Percentiles rank a stretch among this genome's conserved stretches.
These are phyloP conservation scores for Aureococcus anophagefferens DNA, from an alignment of 108 stramenopile species.

Conservation along the genomic window DNA sequence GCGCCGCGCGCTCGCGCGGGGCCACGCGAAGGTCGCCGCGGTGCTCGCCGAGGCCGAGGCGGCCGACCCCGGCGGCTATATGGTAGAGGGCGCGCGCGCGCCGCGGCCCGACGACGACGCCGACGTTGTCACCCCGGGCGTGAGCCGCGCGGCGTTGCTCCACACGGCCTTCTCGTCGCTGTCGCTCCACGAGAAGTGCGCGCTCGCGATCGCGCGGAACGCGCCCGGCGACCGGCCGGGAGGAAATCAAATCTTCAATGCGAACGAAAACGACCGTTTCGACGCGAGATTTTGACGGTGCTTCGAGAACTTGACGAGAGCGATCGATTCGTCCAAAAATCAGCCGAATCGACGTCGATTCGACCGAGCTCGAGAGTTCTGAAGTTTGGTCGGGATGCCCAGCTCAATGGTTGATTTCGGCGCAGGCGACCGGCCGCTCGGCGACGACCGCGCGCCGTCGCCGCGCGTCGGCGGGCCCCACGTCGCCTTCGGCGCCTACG, in stretches of 20 bases:
- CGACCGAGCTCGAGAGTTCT: no score
- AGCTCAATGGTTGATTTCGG: no score
- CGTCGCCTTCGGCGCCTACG: neutral
- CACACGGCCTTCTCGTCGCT: conserved; percentile 23
- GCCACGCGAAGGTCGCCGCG: conserved; percentile 11
- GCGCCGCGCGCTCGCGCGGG: neutral
- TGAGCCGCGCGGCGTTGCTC: conserved; percentile 5
- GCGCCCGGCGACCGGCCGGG: neutral
- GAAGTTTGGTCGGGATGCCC: no score
- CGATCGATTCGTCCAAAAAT: no score
- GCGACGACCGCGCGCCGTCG: no score
- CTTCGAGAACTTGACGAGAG: no score
- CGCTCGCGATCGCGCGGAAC: conserved; percentile 16
- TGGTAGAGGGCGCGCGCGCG: neutral
- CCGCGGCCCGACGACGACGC: neutral
- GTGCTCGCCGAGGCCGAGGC: neutral
- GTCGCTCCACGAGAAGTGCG: conserved; percentile 42
- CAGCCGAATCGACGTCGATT: no score
- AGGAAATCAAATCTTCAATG: no score
- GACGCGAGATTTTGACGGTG: no score
- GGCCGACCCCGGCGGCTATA: neutral
- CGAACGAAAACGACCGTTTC: no score
- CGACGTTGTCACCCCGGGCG: conserved; percentile 4
- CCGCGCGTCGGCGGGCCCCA: conserved; percentile 7
- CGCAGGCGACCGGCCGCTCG: no score